These are phyloP conservation scores for Xylaria sp. DNA, from an alignment of 495 filamentous ascomycete genomes.

Conservation along the genomic window DNA sequence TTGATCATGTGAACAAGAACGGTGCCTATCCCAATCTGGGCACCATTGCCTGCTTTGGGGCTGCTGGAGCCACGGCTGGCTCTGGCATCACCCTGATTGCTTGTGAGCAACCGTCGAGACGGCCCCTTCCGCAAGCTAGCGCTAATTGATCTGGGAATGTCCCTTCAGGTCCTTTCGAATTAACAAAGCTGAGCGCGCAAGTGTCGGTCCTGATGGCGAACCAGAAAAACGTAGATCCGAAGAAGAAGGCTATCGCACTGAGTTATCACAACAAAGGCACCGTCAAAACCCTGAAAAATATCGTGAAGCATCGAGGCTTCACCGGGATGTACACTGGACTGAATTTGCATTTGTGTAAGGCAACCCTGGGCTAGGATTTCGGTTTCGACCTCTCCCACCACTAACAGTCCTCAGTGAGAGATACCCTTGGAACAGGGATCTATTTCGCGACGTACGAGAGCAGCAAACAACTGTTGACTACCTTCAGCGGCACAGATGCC, in stretches of 20 bases:
- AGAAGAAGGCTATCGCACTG: constrained; percentile 64
- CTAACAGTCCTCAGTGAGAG: constrained; percentile 63
- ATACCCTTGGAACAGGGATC: constrained; percentile 86
- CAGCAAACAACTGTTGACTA: constrained; percentile 82
- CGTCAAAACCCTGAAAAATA: constrained; percentile 76
- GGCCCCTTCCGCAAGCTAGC: neutral
- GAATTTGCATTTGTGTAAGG: constrained; percentile 77
- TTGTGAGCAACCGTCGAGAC: constrained; percentile 63
- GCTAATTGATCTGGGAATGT: constrained; percentile 25
- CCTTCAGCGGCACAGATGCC: constrained; percentile 68
- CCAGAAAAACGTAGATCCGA: constrained; percentile 59
- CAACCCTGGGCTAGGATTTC: neutral
- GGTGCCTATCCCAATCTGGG: constrained; percentile 73
- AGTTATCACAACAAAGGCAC: constrained; percentile 84
- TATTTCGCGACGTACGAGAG: constrained; percentile 95
- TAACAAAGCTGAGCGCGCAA: constrained; percentile 92
- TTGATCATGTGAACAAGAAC: constrained; percentile 71
- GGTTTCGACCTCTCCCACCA: constrained; percentile 5
- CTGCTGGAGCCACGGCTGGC: constrained; percentile 79
- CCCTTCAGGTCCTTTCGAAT: constrained; percentile 87
- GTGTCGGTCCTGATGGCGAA: constrained; percentile 84
- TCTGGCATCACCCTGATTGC: constrained; percentile 82
- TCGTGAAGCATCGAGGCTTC: constrained; percentile 79
- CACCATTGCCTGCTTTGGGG: constrained; percentile 76
- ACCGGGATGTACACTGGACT: constrained; percentile 87